Percentiles rank a stretch among this genome's conserved stretches.
These are phyloP conservation scores for Geosmithia flava DNA, from an alignment of 2,329 filamentous ascomycete species.

Conservation along the genomic window DNA sequence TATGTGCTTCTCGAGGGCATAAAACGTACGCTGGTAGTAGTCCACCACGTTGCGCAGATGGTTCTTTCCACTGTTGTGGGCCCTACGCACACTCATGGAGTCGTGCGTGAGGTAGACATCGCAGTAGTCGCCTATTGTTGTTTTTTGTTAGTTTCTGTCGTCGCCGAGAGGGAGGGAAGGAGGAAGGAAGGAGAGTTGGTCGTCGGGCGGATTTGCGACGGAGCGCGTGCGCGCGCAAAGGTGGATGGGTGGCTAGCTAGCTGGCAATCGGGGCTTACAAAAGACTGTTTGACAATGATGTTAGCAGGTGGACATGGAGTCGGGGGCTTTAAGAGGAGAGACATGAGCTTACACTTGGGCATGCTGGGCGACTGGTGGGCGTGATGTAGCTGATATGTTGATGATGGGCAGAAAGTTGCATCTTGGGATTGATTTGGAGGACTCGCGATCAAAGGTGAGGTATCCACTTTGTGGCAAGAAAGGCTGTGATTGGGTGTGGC, in stretches of 20 bases:
- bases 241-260: neutral
- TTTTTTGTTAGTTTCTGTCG: neutral
- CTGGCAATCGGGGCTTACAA: conserved; percentile 19
- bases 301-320: conserved; percentile 21
- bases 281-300: conserved; percentile 43
- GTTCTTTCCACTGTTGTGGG: conserved; percentile 93
- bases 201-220: too few relatives aligned
- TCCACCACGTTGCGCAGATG: conserved; percentile 95
- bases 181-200: too few relatives aligned
- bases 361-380: conserved; percentile 37
- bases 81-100: conserved; percentile 98
- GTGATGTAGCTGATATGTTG: conserved; percentile 1
- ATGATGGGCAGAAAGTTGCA: conserved; percentile 9
- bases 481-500: neutral
- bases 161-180: neutral
- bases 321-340: conserved; percentile 7
- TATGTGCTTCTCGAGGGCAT: too few relatives aligned
- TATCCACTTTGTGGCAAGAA: neutral
- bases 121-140: conserved; percentile 72
- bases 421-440: conserved; percentile 5
- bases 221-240: neutral
- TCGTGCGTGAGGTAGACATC: conserved; percentile 99
- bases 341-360: conserved; percentile 66
- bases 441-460: neutral
- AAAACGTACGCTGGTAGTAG: conserved; percentile 78